phyloP scores from a whole-genome alignment of 2,329 filamentous ascomycete species.

The Gnomoniopsis sp. region DNA sequence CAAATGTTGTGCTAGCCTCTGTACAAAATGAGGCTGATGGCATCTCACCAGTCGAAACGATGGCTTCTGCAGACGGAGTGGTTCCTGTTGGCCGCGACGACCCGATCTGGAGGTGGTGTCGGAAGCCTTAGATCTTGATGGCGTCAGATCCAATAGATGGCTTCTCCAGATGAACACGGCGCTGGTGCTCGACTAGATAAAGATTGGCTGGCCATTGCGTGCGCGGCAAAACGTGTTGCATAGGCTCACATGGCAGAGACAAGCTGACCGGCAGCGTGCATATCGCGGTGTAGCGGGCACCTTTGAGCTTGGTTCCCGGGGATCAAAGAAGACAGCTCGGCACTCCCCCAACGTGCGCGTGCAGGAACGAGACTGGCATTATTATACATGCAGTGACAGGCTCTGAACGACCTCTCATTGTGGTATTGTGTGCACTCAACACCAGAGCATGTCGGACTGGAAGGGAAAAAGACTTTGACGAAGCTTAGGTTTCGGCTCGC shows the following conservation, averaged over 20 bases:
- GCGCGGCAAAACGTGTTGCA: background rate
- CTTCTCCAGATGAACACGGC: background rate
- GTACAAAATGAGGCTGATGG: conserved; percentile 14
- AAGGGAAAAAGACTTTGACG: background rate
- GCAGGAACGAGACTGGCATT: background rate
- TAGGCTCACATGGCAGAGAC: background rate
- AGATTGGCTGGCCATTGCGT: conserved; percentile 1
- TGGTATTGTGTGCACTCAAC: no score
- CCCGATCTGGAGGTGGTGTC: conserved; percentile 4
- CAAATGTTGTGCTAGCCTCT: conserved; percentile 3
- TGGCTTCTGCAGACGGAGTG: conserved; percentile 3
- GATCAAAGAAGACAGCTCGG: background rate
- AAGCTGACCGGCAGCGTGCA: conserved; percentile 6
- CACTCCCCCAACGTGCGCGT: background rate
- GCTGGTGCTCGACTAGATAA: background rate
- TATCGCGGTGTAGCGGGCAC: conserved; percentile 11
- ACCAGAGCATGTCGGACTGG: background rate
- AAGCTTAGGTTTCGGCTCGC: background rate
- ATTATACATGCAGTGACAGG: background rate
- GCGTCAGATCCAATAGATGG: conserved; percentile 7
- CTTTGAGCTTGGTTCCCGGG: background rate
- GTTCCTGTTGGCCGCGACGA: conserved; percentile 11
- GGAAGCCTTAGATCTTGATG: conserved; percentile 6
- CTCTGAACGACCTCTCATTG: background rate
- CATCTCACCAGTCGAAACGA: conserved; percentile 11